Conservation (phyloP, 176 grass and related monocot species). For the Oryza glaberrima region DNA sequence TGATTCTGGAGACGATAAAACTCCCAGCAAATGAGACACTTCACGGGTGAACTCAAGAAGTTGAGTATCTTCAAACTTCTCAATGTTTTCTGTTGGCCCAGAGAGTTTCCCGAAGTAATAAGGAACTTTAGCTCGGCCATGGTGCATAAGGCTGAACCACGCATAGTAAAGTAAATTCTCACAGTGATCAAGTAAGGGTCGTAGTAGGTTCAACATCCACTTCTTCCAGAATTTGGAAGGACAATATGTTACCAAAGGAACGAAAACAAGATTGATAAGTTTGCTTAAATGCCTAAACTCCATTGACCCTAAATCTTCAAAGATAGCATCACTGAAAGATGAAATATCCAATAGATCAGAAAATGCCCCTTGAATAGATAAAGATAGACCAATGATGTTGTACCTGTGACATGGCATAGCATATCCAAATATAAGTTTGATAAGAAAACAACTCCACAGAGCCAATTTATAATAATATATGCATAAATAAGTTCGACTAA, state of each 20-base stretch:
- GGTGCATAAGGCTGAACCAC: constrained; percentile 55
- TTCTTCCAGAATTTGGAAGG: constrained; percentile 47
- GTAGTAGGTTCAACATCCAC: constrained; percentile 51
- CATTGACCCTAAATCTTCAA: constrained; percentile 60
- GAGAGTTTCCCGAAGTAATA: constrained; percentile 55
- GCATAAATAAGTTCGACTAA: too few species aligned
- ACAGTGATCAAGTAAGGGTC: constrained; percentile 60
- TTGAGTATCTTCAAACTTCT: constrained; percentile 1
- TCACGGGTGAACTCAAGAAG: too few species aligned
- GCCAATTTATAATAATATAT: too few species aligned
- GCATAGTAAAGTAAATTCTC: constrained; percentile 52
- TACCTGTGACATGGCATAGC: constrained; percentile 35
- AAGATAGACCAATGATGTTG: constrained; percentile 59
- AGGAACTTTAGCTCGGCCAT: constrained; percentile 49
- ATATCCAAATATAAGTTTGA: too few species aligned
- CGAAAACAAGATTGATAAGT: constrained; percentile 56
- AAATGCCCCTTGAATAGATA: constrained; percentile 51
- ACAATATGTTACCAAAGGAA: constrained; percentile 58
- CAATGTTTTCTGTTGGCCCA: constrained; percentile 49
- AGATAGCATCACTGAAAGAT: constrained; percentile 47
- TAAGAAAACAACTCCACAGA: too few species aligned
- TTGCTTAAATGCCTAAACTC: constrained; percentile 62
- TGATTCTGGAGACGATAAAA: too few species aligned
- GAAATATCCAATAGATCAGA: constrained; percentile 40
- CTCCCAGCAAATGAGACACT: too few species aligned